Conservation (phyloP, 352 stramenopile species). For the Globisporangium spiculum region DNA sequence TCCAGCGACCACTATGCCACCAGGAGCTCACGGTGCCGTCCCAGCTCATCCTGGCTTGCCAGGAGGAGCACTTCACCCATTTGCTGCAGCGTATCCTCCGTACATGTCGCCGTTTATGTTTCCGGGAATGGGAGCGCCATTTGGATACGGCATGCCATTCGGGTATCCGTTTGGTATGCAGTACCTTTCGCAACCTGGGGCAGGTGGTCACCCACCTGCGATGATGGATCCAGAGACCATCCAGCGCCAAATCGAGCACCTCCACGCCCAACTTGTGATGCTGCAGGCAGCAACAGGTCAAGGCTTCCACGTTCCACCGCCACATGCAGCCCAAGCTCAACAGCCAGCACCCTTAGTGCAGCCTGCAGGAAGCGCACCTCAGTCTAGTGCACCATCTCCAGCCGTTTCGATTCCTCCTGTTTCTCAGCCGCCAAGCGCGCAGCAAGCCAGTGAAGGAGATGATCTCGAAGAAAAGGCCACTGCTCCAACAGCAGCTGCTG, state of each 20-base stretch:
- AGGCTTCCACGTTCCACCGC: constrained; percentile 9
- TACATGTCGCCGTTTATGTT: constrained; percentile 69
- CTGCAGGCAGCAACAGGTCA: constrained; percentile 30
- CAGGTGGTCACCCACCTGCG: constrained; percentile 16
- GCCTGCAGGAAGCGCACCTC: neutral
- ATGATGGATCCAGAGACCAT: constrained; percentile 43
- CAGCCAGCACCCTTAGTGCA: constrained; percentile 4
- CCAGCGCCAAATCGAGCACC: constrained; percentile 49
- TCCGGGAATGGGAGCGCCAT: constrained; percentile 36
- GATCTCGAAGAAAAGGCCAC: constrained; percentile 42
- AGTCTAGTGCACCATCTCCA: neutral
- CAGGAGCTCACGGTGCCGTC: constrained; percentile 3
- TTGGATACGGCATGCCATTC: constrained; percentile 54
- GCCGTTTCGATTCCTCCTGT: neutral
- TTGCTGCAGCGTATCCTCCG: constrained; percentile 41
- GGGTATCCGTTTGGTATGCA: constrained; percentile 41
- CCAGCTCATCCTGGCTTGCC: constrained; percentile 12
- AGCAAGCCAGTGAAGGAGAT: constrained; percentile 14
- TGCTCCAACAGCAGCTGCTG: constrained; percentile 11
- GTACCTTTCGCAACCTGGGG: constrained; percentile 24
- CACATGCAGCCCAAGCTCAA: constrained; percentile 14
- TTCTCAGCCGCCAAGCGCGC: neutral
- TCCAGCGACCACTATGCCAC: constrained; percentile 15
- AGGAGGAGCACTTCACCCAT: constrained; percentile 22
- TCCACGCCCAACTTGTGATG: constrained; percentile 48